These are phyloP conservation scores for Solanum rostratum DNA, from an alignment of 257 asterid genomes.

Conservation along the genomic window DNA sequence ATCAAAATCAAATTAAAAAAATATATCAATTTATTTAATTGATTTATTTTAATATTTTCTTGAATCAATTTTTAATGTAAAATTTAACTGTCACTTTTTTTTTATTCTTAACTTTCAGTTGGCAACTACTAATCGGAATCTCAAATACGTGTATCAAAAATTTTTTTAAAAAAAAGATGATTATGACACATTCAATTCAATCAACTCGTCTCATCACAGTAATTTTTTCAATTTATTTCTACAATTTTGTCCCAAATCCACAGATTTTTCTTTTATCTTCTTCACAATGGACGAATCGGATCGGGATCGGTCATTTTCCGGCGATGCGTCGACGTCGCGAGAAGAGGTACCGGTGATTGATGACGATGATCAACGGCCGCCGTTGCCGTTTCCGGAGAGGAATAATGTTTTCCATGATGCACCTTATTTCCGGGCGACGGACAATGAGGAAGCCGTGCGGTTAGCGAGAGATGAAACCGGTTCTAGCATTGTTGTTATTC, in stretches of 20 bases:
- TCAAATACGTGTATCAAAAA: not conserved
- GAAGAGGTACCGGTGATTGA: not conserved
- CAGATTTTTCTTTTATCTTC: not conserved
- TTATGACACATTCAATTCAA: not conserved
- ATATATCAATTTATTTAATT: too few relatives aligned
- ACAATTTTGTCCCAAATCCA: not conserved
- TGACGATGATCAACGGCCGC: constrained; percentile 25
- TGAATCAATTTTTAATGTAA: too few relatives aligned
- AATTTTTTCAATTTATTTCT: not conserved
- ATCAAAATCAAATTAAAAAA: too few relatives aligned
- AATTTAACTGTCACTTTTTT: not conserved
- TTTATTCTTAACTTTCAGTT: not conserved
- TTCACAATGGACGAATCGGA: constrained; percentile 2
- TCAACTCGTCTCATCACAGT: not conserved
- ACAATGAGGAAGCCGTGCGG: constrained; percentile 8
- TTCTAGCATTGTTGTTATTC: constrained; percentile 44
- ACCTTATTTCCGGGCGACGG: not conserved
- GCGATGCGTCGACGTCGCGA: not conserved
- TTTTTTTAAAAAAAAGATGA: not conserved
- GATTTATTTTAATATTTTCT: too few relatives aligned
- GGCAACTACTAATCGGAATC: not conserved
- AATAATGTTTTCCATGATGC: not conserved
- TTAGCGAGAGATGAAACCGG: constrained; percentile 27
- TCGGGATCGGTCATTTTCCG: not conserved
- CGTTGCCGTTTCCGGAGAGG: constrained; percentile 49